A percentile compares a stretch with the other conserved stretches of the same genome.
Conservation (phyloP, 23 red algal species). For the Pyropia yezoensis region DNA sequence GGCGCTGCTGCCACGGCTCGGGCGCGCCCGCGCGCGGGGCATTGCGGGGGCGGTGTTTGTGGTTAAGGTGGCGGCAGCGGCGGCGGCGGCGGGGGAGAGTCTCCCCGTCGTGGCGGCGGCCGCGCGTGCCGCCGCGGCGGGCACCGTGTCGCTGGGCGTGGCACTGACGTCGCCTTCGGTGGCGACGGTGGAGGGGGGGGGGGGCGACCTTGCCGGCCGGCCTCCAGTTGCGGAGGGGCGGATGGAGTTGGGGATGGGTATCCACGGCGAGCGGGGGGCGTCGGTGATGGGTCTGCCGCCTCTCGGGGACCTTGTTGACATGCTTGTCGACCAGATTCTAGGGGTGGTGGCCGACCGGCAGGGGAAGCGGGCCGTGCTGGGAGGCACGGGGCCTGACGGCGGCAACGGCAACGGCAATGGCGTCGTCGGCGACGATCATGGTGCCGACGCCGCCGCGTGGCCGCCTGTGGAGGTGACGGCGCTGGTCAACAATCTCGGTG, state of each 20-base stretch:
- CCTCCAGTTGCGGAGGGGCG: slow-evolving; percentile 12
- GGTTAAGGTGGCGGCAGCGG: slow-evolving; percentile 58
- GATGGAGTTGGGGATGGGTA: slow-evolving; percentile 58
- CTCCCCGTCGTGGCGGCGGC: slow-evolving; percentile 28
- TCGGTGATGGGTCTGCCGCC: neutral
- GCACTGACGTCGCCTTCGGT: slow-evolving; percentile 40
- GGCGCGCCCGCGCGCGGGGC: slow-evolving; percentile 18
- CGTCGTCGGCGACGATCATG: neutral
- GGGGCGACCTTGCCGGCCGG: neutral
- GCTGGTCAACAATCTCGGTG: slow-evolving; percentile 67
- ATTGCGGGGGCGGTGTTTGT: slow-evolving; percentile 69
- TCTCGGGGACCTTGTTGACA: neutral
- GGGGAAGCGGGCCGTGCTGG: neutral
- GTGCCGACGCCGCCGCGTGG: neutral
- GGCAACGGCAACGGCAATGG: neutral
- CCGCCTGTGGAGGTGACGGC: slow-evolving; percentile 16
- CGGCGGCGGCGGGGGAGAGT: slow-evolving; percentile 38
- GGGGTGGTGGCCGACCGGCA: slow-evolving; percentile 11
- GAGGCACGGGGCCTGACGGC: too few species aligned
- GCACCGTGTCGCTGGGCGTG: slow-evolving; percentile 30
- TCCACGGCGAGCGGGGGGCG: slow-evolving; percentile 49
- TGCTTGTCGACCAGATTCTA: slow-evolving; percentile 8
- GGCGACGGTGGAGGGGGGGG: slow-evolving; percentile 6
- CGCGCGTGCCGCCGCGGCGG: slow-evolving; percentile 15
- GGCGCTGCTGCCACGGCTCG: slow-evolving; percentile 13